These are phyloP conservation scores for Dipteronia sinensis DNA, from an alignment of 345 rosid genomes.

Conservation along the genomic window DNA sequence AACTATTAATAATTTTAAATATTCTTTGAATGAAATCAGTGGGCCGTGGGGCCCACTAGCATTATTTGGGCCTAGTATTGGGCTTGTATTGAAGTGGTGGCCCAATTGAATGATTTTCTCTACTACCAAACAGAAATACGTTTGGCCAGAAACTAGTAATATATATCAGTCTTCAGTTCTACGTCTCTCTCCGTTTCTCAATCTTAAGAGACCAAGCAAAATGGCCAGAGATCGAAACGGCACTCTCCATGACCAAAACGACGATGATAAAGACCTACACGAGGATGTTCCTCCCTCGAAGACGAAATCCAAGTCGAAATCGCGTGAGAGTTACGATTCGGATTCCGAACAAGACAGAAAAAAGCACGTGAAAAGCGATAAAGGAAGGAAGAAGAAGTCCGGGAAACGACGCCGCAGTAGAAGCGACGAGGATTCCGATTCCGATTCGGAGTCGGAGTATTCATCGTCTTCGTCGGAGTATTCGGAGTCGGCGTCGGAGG, in stretches of 20 bases:
- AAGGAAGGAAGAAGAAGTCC: constrained; percentile 34
- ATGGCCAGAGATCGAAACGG: constrained; percentile 40
- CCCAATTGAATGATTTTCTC: not conserved
- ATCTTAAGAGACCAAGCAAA: not conserved
- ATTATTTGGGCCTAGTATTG: not conserved
- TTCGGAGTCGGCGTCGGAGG: constrained; percentile 43
- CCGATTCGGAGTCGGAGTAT: constrained; percentile 38
- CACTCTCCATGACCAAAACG: constrained; percentile 9
- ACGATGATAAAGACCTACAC: constrained; percentile 4
- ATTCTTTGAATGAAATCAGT: no score
- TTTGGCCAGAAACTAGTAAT: not conserved
- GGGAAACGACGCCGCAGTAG: constrained; percentile 36
- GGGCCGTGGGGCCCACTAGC: no score
- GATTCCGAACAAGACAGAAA: constrained; percentile 34
- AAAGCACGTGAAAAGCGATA: constrained; percentile 31
- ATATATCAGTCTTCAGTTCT: not conserved
- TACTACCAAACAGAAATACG: not conserved
- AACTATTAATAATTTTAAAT: no score
- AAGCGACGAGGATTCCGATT: constrained; percentile 34
- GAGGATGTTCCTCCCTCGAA: constrained; percentile 15
- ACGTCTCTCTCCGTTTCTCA: not conserved
- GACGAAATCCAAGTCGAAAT: constrained; percentile 20
- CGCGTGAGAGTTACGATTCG: constrained; percentile 31
- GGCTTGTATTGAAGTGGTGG: not conserved
- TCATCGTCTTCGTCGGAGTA: constrained; percentile 40